These are phyloP conservation scores for Nakazawaea wyomingensis DNA, from an alignment of 805 yeast species.

Conservation along the genomic window DNA sequence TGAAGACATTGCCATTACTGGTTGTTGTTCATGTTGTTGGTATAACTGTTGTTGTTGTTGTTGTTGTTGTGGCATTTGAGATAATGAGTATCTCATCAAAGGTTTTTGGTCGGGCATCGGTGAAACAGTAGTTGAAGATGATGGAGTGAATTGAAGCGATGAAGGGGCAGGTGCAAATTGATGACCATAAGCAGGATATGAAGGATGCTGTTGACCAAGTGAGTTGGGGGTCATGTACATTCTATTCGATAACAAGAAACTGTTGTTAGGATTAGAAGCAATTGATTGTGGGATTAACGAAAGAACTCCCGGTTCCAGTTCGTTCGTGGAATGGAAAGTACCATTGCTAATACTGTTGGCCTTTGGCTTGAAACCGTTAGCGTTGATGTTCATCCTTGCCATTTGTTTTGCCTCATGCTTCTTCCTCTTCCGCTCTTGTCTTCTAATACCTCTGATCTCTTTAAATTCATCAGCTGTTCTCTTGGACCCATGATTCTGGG, in stretches of 20 bases:
- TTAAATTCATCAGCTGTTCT: constrained; percentile 51
- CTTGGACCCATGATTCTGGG: constrained; percentile 51
- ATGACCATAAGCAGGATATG: neutral
- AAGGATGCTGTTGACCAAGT: too few relatives aligned
- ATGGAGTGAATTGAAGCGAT: too few relatives aligned
- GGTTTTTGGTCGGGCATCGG: neutral
- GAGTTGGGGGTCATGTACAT: neutral
- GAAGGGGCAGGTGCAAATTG: too few relatives aligned
- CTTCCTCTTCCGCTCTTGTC: constrained; percentile 22
- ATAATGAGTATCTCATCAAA: neutral
- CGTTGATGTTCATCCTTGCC: neutral
- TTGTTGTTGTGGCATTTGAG: constrained; percentile 1
- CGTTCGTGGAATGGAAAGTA: too few relatives aligned
- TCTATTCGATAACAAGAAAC: neutral
- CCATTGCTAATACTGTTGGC: neutral
- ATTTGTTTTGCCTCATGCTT: constrained; percentile 6
- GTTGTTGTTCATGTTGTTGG: neutral
- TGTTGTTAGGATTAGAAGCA: neutral
- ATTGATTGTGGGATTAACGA: too few relatives aligned
- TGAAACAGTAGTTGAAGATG: too few relatives aligned
- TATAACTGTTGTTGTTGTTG: neutral
- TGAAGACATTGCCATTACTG: neutral
- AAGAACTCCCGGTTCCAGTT: too few relatives aligned
- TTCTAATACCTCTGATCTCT: constrained; percentile 40
- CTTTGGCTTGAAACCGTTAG: neutral